phyloP scores from a whole-genome alignment of 2,329 filamentous ascomycete species.

The Endocalyx cinctus region DNA sequence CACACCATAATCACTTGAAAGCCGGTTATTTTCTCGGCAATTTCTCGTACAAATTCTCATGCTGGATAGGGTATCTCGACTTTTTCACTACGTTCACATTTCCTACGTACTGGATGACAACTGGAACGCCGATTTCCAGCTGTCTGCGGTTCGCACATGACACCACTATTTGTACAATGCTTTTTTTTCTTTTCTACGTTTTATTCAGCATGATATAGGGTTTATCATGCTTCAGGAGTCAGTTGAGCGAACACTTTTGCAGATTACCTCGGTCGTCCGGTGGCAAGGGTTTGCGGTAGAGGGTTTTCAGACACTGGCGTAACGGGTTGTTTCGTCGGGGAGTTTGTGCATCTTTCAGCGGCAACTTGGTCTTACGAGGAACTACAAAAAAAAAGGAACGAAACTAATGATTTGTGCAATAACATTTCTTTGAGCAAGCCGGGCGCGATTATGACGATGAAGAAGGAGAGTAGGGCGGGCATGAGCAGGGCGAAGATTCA shows the following conservation, averaged over 20 bases:
- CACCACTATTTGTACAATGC: no score
- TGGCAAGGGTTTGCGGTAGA: slow-evolving; percentile 15
- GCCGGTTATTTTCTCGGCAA: no score
- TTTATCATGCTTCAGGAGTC: slow-evolving; percentile 17
- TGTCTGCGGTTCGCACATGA: no score
- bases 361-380: slow-evolving; percentile 19
- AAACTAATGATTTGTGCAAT: no score
- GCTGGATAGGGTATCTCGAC: neutral
- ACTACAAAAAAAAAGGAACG: no score
- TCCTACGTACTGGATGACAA: neutral
- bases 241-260: slow-evolving; percentile 19
- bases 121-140: neutral
- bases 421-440: no score
- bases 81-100: neutral
- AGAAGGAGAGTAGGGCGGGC: no score
- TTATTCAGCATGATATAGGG: no score
- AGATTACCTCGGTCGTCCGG: slow-evolving; percentile 14
- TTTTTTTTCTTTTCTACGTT: no score
- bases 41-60: neutral
- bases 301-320: slow-evolving; percentile 22
- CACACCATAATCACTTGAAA: no score
- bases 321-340: slow-evolving; percentile 19
- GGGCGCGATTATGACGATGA: no score
- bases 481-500: no score
- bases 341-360: slow-evolving; percentile 20